phyloP scores from a whole-genome alignment of 2,329 filamentous ascomycete species.

The Annulohypoxylon truncatum region DNA sequence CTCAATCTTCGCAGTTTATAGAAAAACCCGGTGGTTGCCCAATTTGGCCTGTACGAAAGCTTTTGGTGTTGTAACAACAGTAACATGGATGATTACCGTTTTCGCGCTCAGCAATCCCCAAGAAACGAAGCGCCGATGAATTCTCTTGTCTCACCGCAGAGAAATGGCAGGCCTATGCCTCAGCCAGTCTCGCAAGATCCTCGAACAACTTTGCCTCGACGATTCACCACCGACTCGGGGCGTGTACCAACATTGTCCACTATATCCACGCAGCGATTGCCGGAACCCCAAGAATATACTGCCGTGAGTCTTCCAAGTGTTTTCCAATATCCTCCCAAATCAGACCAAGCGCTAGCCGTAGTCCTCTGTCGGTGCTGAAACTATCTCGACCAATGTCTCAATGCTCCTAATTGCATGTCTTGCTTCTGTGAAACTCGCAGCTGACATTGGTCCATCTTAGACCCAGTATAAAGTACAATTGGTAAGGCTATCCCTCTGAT shows the following conservation, averaged over 20 bases:
- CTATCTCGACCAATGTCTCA: conserved; percentile 47
- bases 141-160: conserved; percentile 78
- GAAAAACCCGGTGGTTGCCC: conserved; percentile 51
- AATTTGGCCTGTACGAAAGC: conserved; percentile 57
- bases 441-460: conserved; percentile 46
- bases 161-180: conserved; percentile 73
- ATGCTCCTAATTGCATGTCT: conserved; percentile 46
- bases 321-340: conserved; percentile 11
- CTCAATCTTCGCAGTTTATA: conserved; percentile 50
- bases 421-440: conserved; percentile 45
- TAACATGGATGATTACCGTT: conserved; percentile 84
- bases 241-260: conserved; percentile 80
- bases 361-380: conserved; percentile 36
- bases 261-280: conserved; percentile 64
- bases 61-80: conserved; percentile 53
- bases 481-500: conserved; percentile 63
- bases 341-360: conserved; percentile 20
- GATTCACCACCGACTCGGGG: conserved; percentile 93
- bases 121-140: conserved; percentile 81
- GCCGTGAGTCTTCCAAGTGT: conserved; percentile 45
- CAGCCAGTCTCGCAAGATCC: conserved; percentile 73
- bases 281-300: conserved; percentile 64
- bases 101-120: conserved; percentile 80
- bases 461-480: conserved; percentile 69
- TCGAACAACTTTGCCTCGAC: conserved; percentile 82